phyloP scores from a whole-genome alignment of 2,329 filamentous ascomycete species.

The Penicillium sp. region DNA sequence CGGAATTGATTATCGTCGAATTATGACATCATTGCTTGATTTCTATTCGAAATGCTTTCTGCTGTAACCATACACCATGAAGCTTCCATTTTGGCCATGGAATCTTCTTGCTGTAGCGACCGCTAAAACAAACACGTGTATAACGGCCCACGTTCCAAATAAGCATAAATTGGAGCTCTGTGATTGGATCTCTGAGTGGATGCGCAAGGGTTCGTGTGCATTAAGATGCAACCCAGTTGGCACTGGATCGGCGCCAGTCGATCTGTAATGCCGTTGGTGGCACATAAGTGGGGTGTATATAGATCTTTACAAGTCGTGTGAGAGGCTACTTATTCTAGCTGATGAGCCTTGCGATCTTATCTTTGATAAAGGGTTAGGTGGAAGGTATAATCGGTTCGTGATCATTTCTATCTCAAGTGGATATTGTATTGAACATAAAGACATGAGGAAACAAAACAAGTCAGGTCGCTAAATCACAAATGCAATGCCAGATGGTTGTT shows the following conservation, averaged over 20 bases:
- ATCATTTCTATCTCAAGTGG: neutral
- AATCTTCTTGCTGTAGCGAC: neutral
- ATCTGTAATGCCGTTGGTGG: neutral
- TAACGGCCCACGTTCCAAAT: neutral
- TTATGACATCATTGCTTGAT: neutral
- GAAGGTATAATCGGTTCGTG: neutral
- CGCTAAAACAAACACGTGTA: neutral
- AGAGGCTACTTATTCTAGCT: neutral
- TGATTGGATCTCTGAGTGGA: conserved; percentile 6
- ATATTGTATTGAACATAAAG: conserved; percentile 1
- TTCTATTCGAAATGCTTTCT: neutral
- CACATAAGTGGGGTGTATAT: neutral
- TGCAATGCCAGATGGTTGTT: conserved; percentile 12
- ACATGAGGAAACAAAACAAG: neutral
- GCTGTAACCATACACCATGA: neutral
- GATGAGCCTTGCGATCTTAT: neutral
- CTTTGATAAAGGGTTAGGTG: neutral
- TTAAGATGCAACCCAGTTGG: conserved; percentile 2
- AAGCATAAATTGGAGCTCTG: conserved; percentile 1
- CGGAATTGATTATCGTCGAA: neutral
- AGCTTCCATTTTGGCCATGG: neutral
- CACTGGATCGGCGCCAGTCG: neutral
- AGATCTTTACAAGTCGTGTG: neutral
- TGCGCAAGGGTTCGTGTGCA: neutral
- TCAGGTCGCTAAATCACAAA: conserved; percentile 17